Percentiles rank a stretch among this genome's conserved stretches.
Evolutionary conservation across 345 rosid species (phyloP).

Genomic region (Fremontodendron californicum): DNA sequence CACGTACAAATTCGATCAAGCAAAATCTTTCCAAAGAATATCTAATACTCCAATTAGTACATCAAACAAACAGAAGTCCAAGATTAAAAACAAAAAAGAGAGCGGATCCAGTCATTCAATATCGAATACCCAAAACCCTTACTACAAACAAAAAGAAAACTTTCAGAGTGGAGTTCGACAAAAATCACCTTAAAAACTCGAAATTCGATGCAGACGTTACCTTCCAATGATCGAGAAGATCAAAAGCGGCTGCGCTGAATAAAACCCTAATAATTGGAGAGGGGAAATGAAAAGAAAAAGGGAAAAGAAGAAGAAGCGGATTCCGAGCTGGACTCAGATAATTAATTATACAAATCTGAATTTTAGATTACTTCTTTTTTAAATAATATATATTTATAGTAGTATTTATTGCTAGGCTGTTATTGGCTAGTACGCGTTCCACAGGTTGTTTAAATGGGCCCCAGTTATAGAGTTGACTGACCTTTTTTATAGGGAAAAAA

Average conservation of each 20-base stretch:
- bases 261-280: conserved; percentile 34
- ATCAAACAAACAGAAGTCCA: neutral
- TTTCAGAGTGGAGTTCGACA: conserved; percentile 14
- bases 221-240: conserved; percentile 27
- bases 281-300: neutral
- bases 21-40: neutral
- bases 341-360: neutral
- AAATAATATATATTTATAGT: neutral
- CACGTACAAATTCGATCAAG: neutral
- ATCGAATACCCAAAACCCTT: conserved; percentile 8
- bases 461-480: neutral
- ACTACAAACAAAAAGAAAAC: conserved; percentile 13
- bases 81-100: neutral
- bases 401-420: neutral
- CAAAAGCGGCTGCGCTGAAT: conserved; percentile 22
- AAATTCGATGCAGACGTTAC: conserved; percentile 9
- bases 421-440: neutral
- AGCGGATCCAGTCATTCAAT: conserved; percentile 18
- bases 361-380: neutral
- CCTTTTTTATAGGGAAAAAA: neutral
- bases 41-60: neutral
- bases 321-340: conserved; percentile 22
- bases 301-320: conserved; percentile 20
- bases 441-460: neutral
- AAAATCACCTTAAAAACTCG: conserved; percentile 17